These are phyloP conservation scores for Tolypocladium cylindrosporum DNA, from an alignment of 2,329 filamentous ascomycete genomes.

Conservation along the genomic window DNA sequence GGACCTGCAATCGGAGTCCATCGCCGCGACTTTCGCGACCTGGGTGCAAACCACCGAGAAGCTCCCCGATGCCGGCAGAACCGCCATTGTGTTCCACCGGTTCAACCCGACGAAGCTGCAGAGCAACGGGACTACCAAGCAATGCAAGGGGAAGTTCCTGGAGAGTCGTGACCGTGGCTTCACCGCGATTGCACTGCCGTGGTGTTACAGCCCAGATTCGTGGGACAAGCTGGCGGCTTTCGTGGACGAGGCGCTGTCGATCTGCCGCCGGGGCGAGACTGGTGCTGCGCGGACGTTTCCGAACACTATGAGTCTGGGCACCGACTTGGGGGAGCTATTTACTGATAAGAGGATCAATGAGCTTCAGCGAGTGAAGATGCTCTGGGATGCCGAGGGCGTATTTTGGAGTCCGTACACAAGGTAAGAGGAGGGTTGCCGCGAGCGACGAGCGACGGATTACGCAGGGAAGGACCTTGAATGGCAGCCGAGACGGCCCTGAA, in stretches of 20 bases:
- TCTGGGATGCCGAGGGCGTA: slow-evolving; percentile 13
- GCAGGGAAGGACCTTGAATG: too few species aligned
- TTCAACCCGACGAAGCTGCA: slow-evolving; percentile 7
- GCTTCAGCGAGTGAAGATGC: slow-evolving; percentile 9
- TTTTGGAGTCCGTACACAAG: slow-evolving; percentile 16
- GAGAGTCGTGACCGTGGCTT: slow-evolving; percentile 11
- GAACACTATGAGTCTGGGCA: slow-evolving; percentile 12
- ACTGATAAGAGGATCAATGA: slow-evolving; percentile 6
- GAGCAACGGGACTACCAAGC: not conserved
- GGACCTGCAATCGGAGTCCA: slow-evolving; percentile 3
- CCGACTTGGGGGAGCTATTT: slow-evolving; percentile 11
- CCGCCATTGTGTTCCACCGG: slow-evolving; percentile 6
- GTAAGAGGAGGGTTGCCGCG: not conserved
- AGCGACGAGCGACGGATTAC: too few species aligned
- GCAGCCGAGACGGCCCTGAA: not conserved
- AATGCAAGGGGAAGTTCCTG: slow-evolving; percentile 6
- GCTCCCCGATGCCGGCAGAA: slow-evolving; percentile 8
- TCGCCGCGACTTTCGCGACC: slow-evolving; percentile 11
- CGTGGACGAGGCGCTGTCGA: slow-evolving; percentile 5
- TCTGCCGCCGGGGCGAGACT: slow-evolving; percentile 5
- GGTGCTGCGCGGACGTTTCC: slow-evolving; percentile 8
- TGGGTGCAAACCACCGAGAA: slow-evolving; percentile 14
- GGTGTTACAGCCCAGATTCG: slow-evolving; percentile 8
- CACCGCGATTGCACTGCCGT: slow-evolving; percentile 2
- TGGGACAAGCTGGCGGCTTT: slow-evolving; percentile 1